phyloP scores from a whole-genome alignment of 768 basidiomycete genomes.

The Serendipita vermifera region DNA sequence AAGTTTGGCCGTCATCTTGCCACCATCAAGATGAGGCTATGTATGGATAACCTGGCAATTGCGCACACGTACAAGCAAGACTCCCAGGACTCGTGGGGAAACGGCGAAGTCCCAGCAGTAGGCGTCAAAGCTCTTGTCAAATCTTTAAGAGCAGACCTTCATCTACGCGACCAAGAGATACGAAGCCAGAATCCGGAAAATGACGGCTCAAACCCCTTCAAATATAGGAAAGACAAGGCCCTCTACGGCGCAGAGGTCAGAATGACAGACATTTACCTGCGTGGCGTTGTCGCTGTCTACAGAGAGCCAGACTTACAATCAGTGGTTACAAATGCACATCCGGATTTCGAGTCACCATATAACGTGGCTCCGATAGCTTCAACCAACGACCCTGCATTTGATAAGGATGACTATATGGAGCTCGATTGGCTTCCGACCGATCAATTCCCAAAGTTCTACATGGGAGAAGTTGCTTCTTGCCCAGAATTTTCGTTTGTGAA shows the following conservation, averaged over 20 bases:
- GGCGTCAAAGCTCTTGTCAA: slow-evolving; percentile 77
- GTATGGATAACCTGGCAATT: slow-evolving; percentile 63
- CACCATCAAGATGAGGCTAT: slow-evolving; percentile 81
- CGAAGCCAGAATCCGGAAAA: not conserved
- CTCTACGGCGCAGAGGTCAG: slow-evolving; percentile 83
- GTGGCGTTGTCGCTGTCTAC: slow-evolving; percentile 68
- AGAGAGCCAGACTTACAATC: slow-evolving; percentile 52
- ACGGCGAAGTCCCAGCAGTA: slow-evolving; percentile 65
- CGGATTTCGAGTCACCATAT: slow-evolving; percentile 22
- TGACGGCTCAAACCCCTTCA: not conserved
- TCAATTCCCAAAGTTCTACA: slow-evolving; percentile 43
- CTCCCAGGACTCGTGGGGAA: slow-evolving; percentile 61
- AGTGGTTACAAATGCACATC: slow-evolving; percentile 32
- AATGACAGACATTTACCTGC: slow-evolving; percentile 60
- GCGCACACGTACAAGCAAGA: slow-evolving; percentile 82
- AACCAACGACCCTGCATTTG: slow-evolving; percentile 43
- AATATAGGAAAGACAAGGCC: slow-evolving; percentile 50
- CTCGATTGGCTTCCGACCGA: slow-evolving; percentile 48
- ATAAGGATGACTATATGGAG: slow-evolving; percentile 73
- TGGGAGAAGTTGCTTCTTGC: slow-evolving; percentile 61
- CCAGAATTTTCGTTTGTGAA: slow-evolving; percentile 78
- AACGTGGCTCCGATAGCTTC: slow-evolving; percentile 31
- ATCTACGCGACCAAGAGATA: slow-evolving; percentile 78
- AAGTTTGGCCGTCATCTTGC: slow-evolving; percentile 83
- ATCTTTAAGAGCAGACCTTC: slow-evolving; percentile 77